phyloP scores from a whole-genome alignment of 2,329 filamentous ascomycete species.

The Colletotrichum spaethianum region DNA sequence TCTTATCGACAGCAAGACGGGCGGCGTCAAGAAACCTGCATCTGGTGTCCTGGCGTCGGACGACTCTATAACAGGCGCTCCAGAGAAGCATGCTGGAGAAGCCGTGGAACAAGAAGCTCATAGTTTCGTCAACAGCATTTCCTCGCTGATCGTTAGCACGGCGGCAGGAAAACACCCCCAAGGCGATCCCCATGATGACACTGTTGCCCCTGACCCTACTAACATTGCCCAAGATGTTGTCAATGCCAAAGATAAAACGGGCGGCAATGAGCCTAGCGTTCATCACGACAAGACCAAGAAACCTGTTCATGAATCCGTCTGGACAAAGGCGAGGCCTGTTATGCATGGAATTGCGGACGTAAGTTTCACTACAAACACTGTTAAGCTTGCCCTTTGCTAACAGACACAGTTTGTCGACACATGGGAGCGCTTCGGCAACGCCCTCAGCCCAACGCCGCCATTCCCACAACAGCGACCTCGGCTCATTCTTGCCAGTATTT shows the following conservation, averaged over 20 bases:
- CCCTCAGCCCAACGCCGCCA: constrained; percentile 74
- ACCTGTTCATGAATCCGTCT: constrained; percentile 82
- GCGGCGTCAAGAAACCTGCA: constrained; percentile 82
- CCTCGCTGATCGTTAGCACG: constrained; percentile 78
- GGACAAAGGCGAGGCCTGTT: constrained; percentile 80
- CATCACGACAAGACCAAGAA: constrained; percentile 83
- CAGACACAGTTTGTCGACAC: constrained; percentile 56
- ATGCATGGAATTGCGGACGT: constrained; percentile 72
- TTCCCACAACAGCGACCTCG: constrained; percentile 70
- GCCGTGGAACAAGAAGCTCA: constrained; percentile 87
- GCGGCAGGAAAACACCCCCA: constrained; percentile 84
- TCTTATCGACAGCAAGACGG: constrained; percentile 77
- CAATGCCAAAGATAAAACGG: constrained; percentile 57
- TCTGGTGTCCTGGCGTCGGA: constrained; percentile 82
- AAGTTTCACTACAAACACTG: constrained; percentile 26
- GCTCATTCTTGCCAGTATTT: constrained; percentile 66
- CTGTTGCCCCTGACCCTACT: constrained; percentile 67
- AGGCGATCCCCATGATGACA: constrained; percentile 68
- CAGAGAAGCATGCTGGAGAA: constrained; percentile 87
- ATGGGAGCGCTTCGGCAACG: constrained; percentile 67
- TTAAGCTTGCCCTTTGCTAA: neutral
- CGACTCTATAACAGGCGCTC: constrained; percentile 84
- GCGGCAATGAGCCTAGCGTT: constrained; percentile 62
- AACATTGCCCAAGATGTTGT: constrained; percentile 54
- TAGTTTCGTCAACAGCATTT: constrained; percentile 82